phyloP scores from a whole-genome alignment of 768 basidiomycete species.

The Pulveroboletus sp. region DNA sequence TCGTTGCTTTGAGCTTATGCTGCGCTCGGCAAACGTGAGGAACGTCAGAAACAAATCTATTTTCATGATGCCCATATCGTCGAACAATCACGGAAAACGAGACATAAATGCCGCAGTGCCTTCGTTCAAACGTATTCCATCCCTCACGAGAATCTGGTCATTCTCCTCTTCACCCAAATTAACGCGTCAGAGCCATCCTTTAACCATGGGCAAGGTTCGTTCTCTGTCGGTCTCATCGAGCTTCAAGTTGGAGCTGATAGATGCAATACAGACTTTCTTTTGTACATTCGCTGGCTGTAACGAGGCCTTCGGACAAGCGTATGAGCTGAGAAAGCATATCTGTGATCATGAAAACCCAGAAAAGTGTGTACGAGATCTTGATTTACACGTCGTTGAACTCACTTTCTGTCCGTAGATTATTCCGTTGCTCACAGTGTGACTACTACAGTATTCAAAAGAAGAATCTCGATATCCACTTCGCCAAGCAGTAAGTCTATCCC shows the following conservation, averaged over 20 bases:
- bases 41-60: neutral
- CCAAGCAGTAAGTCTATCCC: constrained; percentile 15
- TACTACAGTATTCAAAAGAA: constrained; percentile 20
- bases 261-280: neutral
- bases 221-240: neutral
- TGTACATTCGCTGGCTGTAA: constrained; percentile 4
- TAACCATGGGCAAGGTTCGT: constrained; percentile 10
- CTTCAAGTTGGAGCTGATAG: neutral
- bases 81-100: constrained; percentile 2
- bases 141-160: constrained; percentile 11
- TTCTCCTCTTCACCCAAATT: constrained; percentile 3
- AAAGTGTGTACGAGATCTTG: neutral
- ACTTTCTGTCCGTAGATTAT: constrained; percentile 1
- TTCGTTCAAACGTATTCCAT: neutral
- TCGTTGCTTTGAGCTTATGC: constrained; percentile 8
- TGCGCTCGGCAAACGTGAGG: neutral
- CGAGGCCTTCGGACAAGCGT: constrained; percentile 1
- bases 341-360: constrained; percentile 6
- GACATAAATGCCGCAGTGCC: constrained; percentile 6
- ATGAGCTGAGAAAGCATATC: constrained; percentile 12
- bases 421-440: constrained; percentile 12
- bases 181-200: neutral
- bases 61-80: neutral
- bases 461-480: constrained; percentile 17
- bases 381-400: neutral